Percentiles rank a stretch among this genome's conserved stretches.
phyloP scores from a whole-genome alignment of 176 grass and related monocot species.

The Triticum dicoccoides region DNA sequence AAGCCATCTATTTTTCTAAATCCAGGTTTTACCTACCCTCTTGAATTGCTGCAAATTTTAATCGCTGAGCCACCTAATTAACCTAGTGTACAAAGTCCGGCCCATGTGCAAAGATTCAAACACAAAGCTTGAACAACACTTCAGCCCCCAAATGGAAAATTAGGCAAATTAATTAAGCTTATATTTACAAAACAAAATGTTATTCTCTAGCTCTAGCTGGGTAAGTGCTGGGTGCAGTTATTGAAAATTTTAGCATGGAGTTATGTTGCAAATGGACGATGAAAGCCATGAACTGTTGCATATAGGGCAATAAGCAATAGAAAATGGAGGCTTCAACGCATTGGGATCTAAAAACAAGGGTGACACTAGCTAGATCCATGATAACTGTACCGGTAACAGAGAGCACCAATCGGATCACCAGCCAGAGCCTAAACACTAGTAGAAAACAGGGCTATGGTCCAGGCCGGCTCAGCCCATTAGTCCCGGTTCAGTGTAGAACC shows the following conservation, averaged over 20 bases:
- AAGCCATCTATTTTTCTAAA: background rate
- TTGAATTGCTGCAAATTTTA: constrained; percentile 9
- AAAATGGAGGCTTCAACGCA: constrained; percentile 45
- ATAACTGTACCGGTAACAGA: no score
- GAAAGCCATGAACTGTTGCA: background rate
- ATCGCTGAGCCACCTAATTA: constrained; percentile 7
- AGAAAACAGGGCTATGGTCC: no score
- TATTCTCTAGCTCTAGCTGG: background rate
- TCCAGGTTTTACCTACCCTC: background rate
- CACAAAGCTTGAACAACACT: constrained; percentile 12
- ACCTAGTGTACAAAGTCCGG: background rate
- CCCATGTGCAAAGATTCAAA: constrained; percentile 32
- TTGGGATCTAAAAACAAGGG: constrained; percentile 61
- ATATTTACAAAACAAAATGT: background rate
- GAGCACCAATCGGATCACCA: constrained; percentile 1
- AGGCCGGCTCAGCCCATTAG: no score
- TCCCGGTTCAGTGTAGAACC: no score
- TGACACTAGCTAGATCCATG: background rate
- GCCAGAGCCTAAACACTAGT: constrained; percentile 11
- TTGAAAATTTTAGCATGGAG: background rate
- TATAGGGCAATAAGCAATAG: constrained; percentile 13
- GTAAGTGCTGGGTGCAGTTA: background rate
- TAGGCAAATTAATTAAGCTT: background rate
- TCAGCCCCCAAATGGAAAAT: background rate
- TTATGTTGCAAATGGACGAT: background rate